Evolutionary conservation across 2,329 filamentous ascomycete species (phyloP), one percentile per base, ranked within the genome.

Genomic region (Trichoderma aggressivum): DNA sequence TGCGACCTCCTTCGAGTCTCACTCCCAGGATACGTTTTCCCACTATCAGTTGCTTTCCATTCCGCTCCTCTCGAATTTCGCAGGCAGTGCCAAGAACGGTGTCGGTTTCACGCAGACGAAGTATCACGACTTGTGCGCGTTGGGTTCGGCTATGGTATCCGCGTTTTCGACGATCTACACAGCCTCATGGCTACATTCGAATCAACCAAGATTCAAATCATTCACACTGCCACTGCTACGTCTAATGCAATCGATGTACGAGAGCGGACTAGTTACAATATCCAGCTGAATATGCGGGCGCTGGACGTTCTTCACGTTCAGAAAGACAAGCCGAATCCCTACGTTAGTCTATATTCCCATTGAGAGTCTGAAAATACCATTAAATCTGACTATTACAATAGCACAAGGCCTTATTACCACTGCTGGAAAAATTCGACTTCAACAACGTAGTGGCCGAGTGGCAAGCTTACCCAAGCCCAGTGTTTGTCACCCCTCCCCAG

Each of bases 11-110:
- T 39, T 5, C 65, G 65, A 43, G 34, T 68, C 2, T 68, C 65
- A 18, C 65, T 68, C 4, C 65, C 65, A 12, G 65, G 65, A 47
- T 68, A 68, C 30, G 65, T 68, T n/a, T 68, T 68, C 36, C 65
- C 65, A 0, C 65, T 68, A 12, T 68, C 65, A 1, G 65, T 55
- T 10, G 65, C 65, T 16, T 68, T 68, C 21, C 55, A 60, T 30
- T 68, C 65, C 8, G 39, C 36, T 1, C 65, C 65, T n/a, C 65
- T 26, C 4, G 65, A 60, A 28, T 68, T 68, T 36, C 65, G 65
- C n/a, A 60, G 53, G 14, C 65, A 68, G 16, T 68, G 65, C 28
- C 65, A 68, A 50, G 65, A 68, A 39, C 36, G 65, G 21, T 68
- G 65, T 28, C 65, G 65, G 2, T 68, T 68, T 14, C 65, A 68